Conservation (phyloP, 257 asterid species). For the Verbascum thapsus region DNA sequence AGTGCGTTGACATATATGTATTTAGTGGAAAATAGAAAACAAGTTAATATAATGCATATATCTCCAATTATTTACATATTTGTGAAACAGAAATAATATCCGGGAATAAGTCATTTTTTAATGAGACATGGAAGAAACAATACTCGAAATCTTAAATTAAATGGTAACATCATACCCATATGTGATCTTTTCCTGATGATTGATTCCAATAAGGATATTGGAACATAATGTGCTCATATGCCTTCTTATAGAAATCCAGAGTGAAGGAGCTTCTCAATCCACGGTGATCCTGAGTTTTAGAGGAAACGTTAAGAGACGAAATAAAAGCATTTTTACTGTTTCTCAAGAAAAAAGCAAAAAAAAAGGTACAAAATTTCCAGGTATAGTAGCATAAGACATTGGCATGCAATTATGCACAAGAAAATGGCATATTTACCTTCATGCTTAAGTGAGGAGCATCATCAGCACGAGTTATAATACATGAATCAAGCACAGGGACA, state of each 20-base stretch:
- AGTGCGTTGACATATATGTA: too few relatives aligned
- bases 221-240: slow-evolving; percentile 65
- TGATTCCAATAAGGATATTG: slow-evolving; percentile 86
- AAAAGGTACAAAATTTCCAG: slow-evolving; percentile 1
- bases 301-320: slow-evolving; percentile 16
- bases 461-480: slow-evolving; percentile 91
- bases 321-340: slow-evolving; percentile 16
- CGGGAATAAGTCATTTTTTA: too few relatives aligned
- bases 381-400: neutral
- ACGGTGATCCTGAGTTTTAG: slow-evolving; percentile 61
- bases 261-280: slow-evolving; percentile 91
- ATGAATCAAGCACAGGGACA: slow-evolving; percentile 96
- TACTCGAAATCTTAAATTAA: neutral
- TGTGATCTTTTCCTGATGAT: slow-evolving; percentile 92
- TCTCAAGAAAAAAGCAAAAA: neutral
- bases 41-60: too few relatives aligned
- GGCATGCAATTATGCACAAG: slow-evolving; percentile 3
- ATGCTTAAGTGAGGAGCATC: slow-evolving; percentile 91
- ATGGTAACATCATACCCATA: slow-evolving; percentile 65
- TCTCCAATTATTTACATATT: too few relatives aligned
- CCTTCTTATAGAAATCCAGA: slow-evolving; percentile 81
- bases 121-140: neutral
- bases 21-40: too few relatives aligned
- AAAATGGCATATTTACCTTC: slow-evolving; percentile 49
- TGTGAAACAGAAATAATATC: too few relatives aligned